Evolutionary conservation across 306 rosid species (phyloP), one percentile per base, ranked within the genome.

Genomic region (Gillenia trifoliata): DNA sequence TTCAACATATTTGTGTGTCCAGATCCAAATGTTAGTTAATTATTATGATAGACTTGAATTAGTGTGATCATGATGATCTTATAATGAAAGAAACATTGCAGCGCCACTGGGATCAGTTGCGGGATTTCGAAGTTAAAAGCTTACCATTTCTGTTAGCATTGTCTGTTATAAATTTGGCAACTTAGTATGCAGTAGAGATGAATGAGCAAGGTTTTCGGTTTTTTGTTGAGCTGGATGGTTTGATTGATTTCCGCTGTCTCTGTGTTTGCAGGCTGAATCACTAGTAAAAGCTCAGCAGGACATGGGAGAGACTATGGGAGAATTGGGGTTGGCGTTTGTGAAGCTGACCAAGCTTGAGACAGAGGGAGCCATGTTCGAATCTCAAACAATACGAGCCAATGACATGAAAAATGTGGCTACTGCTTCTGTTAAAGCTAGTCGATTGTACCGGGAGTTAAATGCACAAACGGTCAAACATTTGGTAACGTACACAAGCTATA

Each of bases 391-490:
- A 64, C 80, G 94, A 64, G 97, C 94, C 28, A 70, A 81, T 71
- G 94, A 93, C 70, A 88, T 88, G 92, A 93, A 89, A 79, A 84
- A 82, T 76, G 79, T 93, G 34, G 98, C 98, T 8, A 86, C 96
- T 28, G 94, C 92, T 63, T 87, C 96, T 69, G 97, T 89, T 64
- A 93, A 87, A 81, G 84, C 94, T 26, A 92, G 98, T 78, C 86
- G 98, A 89, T 89, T 86, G 73, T 86, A 83, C 52, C 85, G 96
- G 75, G 98, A 93, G 74, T 84, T 91, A 70, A 93, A 93, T 78
- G 77, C 86, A 40, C 98, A 91, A 72, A 91, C 96, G 17, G 91
- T 93, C 78, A 91, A 93, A 81, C 96, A 93, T 84, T 89, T 93
- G 97, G 98, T 93, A 89, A 50, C 20, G 31, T 59, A 34, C 66